phyloP scores from a whole-genome alignment of 164 flowering plant species.

The Magnolia changhungtana region DNA sequence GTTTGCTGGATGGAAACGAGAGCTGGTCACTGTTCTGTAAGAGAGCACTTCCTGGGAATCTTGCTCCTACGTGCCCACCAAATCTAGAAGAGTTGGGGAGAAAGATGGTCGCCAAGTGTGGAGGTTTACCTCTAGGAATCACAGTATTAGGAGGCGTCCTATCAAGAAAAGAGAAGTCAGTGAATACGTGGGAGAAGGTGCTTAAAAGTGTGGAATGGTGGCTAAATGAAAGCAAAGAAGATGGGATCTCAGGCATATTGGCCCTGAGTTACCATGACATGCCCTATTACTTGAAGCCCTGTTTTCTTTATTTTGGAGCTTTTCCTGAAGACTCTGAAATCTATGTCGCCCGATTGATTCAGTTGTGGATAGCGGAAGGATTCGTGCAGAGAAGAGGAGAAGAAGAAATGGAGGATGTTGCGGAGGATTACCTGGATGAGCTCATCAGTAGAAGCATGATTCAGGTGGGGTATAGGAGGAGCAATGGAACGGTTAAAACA shows the following conservation, averaged over 20 bases:
- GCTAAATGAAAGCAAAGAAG: conserved; percentile 1
- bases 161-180: neutral
- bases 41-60: neutral
- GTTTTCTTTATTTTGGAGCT: neutral
- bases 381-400: neutral
- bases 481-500: neutral
- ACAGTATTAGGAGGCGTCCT: neutral
- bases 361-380: neutral
- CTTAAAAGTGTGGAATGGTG: neutral
- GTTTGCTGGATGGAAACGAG: neutral
- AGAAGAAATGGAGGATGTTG: neutral
- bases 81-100: neutral
- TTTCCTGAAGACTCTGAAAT: neutral
- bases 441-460: neutral
- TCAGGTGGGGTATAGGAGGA: neutral
- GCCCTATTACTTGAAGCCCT: neutral
- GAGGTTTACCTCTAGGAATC: neutral
- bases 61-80: neutral
- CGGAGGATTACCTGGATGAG: neutral
- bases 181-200: conserved; percentile 6
- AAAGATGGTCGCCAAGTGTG: neutral
- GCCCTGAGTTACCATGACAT: conserved; percentile 9
- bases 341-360: neutral
- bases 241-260: neutral
- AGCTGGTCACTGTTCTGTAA: neutral